Percentiles rank a stretch among this genome's conserved stretches.
Conservation (phyloP, 768 basidiomycete genomes). For the Coprinopsis marcescibilis region DNA sequence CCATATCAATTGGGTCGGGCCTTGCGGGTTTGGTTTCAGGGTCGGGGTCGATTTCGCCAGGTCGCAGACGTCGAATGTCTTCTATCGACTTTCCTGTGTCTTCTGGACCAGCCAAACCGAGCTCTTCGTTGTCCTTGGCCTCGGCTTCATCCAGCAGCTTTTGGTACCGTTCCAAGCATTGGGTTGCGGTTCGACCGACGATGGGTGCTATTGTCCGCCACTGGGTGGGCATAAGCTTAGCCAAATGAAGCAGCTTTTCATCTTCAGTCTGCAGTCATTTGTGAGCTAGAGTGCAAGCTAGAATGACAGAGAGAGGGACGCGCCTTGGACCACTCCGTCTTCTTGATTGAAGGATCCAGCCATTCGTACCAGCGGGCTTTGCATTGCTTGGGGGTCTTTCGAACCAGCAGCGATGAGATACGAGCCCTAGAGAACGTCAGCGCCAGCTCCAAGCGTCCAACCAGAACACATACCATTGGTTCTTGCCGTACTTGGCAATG, state of each 20-base stretch:
- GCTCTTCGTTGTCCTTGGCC: constrained; percentile 91
- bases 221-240: constrained; percentile 99
- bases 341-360: constrained; percentile 99
- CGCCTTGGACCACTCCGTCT: constrained; percentile 99
- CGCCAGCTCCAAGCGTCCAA: background rate
- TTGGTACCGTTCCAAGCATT: constrained; percentile 97
- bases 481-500: constrained; percentile 95
- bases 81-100: constrained; percentile 89
- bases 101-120: constrained; percentile 81
- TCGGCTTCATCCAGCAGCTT: constrained; percentile 97
- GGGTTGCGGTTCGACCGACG: constrained; percentile 94
- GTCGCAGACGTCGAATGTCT: constrained; percentile 80
- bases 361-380: constrained; percentile 99
- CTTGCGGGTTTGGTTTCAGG: constrained; percentile 98
- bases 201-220: constrained; percentile 99
- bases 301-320: constrained; percentile 15
- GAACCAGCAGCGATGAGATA: constrained; percentile 93
- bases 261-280: constrained; percentile 77
- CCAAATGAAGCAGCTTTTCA: constrained; percentile 95
- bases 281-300: constrained; percentile 3
- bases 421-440: constrained; percentile 65
- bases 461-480: constrained; percentile 72
- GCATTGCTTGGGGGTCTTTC: constrained; percentile 99
- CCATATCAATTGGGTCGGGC: constrained; percentile 99
- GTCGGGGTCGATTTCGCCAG: constrained; percentile 98